Percentiles rank a stretch among this genome's conserved stretches.
Conservation (phyloP, 2,329 filamentous ascomycete genomes). For the Colletotrichum sp. region DNA sequence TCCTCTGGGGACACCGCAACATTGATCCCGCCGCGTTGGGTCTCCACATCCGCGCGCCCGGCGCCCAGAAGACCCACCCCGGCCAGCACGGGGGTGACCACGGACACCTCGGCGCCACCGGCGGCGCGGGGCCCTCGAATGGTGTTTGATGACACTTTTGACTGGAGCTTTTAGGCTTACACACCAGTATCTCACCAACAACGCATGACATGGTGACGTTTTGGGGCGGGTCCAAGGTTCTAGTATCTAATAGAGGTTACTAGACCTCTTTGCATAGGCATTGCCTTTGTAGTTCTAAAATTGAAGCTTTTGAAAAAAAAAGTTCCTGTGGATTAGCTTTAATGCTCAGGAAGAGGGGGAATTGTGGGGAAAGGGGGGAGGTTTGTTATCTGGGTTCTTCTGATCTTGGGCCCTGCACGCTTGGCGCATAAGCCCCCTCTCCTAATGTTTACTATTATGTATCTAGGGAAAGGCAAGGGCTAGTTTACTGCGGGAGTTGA, state of each 20-base stretch:
- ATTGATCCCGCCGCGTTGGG: slow-evolving; percentile 65
- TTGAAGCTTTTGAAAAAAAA: not conserved
- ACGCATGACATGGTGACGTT: not conserved
- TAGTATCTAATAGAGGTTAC: not conserved
- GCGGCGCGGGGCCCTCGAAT: not conserved
- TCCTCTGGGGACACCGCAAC: slow-evolving; percentile 67
- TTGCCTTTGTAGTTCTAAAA: not conserved
- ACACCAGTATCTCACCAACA: not conserved
- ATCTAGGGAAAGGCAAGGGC: not conserved
- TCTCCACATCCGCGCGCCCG: slow-evolving; percentile 40
- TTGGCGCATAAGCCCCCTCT: not conserved
- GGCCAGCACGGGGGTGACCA: slow-evolving; percentile 9
- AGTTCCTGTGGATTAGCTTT: not conserved
- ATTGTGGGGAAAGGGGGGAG: not conserved
- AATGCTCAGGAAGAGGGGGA: not conserved
- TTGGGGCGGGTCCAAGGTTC: not conserved
- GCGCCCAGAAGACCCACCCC: not conserved
- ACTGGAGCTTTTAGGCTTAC: not conserved
- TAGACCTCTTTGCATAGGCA: not conserved
- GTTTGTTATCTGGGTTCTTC: not conserved
- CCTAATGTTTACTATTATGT: not conserved
- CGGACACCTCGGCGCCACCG: slow-evolving; percentile 1
- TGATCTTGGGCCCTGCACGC: not conserved
- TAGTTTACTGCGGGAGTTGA: not conserved
- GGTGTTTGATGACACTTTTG: not conserved